Base-by-base conservation (phyloP, 148 eudicot genomes). In the Suaeda aralocaspica region DNA sequence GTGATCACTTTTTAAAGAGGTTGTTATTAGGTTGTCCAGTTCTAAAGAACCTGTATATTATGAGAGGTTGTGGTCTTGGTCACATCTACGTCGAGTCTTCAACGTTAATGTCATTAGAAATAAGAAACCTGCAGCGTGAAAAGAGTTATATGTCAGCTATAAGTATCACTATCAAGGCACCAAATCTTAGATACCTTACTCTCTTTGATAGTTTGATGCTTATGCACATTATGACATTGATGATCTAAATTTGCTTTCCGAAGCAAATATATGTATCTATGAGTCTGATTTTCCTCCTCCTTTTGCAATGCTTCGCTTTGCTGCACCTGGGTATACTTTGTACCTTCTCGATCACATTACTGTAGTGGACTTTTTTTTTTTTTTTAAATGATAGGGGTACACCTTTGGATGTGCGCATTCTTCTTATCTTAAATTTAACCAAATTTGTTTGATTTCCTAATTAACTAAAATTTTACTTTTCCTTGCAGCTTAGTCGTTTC, bases 131-230 rank as follows among this genome's bases (percentile, higher is more conserved):
- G 42, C n/a, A n/a, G n/a, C n/a, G n/a, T n/a, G n/a, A n/a, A n/a
- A n/a, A n/a, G 9, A 14, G 13, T 42, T 0, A 42, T 3, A 4
- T 9, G 42, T 4, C 42, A 39, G 9, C 6, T 22, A 52, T 52
- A 21, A 0, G 13, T n/a, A n/a, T n/a, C n/a, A n/a, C 57, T 42
- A 52, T 52, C 11, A 22, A 52, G 22, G 26, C 57, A 1, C 24
- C 57, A 52, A 52, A 52, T 52, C 57, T 52, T n/a, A 52, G 57
- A 22, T 52, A 52, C 57, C 57, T 52, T 9, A 52, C 4, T 21
- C 8, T 52, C n/a, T n/a, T n/a, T n/a, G n/a, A n/a, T n/a, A n/a
- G 10, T 13, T 21, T 7, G 12, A 52, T 24, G 57, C 29, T 9
- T 2, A 7, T 9, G 57, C 57, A 21, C 12, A 52, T 21, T 52